Evolutionary conservation across 73 alveolate species (phyloP).

Genomic region (Blepharisma stoltei): DNA sequence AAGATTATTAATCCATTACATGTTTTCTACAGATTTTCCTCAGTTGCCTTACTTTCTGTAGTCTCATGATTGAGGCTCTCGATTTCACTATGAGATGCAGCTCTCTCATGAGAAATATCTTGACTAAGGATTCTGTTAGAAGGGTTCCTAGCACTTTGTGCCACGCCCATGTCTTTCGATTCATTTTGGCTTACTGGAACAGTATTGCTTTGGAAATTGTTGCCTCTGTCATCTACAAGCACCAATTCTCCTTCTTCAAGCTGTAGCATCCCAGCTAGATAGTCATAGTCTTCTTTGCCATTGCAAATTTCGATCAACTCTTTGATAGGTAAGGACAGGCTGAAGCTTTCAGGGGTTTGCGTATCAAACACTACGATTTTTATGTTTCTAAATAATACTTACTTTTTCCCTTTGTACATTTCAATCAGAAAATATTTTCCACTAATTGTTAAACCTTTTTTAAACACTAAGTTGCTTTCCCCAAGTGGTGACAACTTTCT

Average conservation of each 20-base stretch:
- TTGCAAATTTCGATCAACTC: neutral
- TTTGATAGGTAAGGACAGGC: neutral
- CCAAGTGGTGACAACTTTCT: neutral
- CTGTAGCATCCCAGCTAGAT: conserved; percentile 2
- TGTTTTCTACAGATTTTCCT: too few species aligned
- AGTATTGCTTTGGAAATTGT: too few species aligned
- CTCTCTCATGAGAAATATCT: too few species aligned
- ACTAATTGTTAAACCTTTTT: neutral
- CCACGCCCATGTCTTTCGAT: too few species aligned
- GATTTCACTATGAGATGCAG: too few species aligned
- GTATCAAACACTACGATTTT: neutral
- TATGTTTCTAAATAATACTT: neutral
- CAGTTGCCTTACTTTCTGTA: too few species aligned
- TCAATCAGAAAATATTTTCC: neutral
- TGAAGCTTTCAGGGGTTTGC: neutral
- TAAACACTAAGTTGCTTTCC: neutral
- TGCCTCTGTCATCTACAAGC: neutral
- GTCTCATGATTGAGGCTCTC: too few species aligned
- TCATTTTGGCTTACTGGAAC: too few species aligned
- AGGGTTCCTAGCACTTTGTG: too few species aligned
- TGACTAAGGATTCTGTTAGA: too few species aligned
- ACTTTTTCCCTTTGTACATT: neutral
- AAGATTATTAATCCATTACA: too few species aligned
- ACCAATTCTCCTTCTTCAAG: conserved; percentile 4
- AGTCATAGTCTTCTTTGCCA: conserved; percentile 1